Evolutionary conservation across 371 early-diverging fungal species (phyloP).

Genomic region (Aphelidium insulamus): DNA sequence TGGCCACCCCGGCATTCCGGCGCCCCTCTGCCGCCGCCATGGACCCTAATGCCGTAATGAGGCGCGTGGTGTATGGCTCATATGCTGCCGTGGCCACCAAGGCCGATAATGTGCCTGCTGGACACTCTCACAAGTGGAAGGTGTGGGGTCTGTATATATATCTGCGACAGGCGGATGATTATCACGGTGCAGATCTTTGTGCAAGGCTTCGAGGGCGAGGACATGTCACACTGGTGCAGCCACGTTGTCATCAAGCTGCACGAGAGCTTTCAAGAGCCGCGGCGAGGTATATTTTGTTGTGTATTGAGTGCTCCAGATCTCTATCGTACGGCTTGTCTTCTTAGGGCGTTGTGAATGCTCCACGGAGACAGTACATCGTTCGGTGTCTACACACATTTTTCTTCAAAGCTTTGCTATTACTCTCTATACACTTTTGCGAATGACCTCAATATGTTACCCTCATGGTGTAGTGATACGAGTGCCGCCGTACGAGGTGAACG

Average conservation of each 20-base stretch:
- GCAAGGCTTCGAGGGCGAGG: conserved; percentile 60
- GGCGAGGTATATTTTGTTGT: conserved; percentile 37
- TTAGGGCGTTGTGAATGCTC: no score
- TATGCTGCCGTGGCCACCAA: no score
- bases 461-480: conserved; percentile 32
- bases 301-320: no score
- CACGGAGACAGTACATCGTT: no score
- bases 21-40: no score
- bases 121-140: conserved; percentile 32
- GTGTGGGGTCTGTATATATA: no score
- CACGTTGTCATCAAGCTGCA: conserved; percentile 87
- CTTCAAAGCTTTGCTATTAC: background rate
- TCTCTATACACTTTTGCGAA: background rate
- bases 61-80: no score
- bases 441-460: background rate
- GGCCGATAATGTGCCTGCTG: background rate
- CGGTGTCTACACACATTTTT: background rate
- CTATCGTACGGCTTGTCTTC: no score
- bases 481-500: conserved; percentile 76
- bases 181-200: no score
- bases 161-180: no score
- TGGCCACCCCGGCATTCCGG: no score
- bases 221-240: conserved; percentile 57
- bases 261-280: conserved; percentile 76
- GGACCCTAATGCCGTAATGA: no score